A percentile compares a stretch with the other conserved stretches of the same genome.
phyloP scores from a whole-genome alignment of 805 yeast genomes.

The Diddensiella caesifluorescens region DNA sequence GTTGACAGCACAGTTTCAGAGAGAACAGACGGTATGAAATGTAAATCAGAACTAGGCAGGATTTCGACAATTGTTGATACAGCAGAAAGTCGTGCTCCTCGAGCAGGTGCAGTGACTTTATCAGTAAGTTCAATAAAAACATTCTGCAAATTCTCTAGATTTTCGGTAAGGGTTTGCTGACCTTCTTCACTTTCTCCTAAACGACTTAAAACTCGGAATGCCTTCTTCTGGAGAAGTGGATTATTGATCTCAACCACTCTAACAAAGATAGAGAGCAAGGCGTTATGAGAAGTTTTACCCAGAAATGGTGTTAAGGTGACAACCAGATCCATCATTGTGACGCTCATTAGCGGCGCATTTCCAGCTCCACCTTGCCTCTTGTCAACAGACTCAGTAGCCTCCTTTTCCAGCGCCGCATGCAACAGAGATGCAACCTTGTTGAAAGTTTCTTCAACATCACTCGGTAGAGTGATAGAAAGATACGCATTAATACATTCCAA shows the following conservation, averaged over 20 bases:
- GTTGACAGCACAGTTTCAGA: slow-evolving; percentile 89
- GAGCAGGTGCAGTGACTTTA: slow-evolving; percentile 62
- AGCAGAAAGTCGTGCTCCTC: slow-evolving; percentile 73
- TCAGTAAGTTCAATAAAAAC: slow-evolving; percentile 44
- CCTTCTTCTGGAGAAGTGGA: slow-evolving; percentile 78
- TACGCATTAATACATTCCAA: slow-evolving; percentile 82
- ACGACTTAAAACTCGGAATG: slow-evolving; percentile 63
- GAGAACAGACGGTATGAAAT: slow-evolving; percentile 72
- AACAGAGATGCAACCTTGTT: slow-evolving; percentile 78
- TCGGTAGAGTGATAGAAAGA: slow-evolving; percentile 59
- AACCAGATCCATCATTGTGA: slow-evolving; percentile 86
- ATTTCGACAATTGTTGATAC: slow-evolving; percentile 54
- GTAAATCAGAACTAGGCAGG: slow-evolving; percentile 59
- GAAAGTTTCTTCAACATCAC: slow-evolving; percentile 70
- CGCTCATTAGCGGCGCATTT: slow-evolving; percentile 50
- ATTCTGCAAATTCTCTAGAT: slow-evolving; percentile 52
- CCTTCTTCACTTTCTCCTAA: slow-evolving; percentile 69
- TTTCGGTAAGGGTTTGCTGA: slow-evolving; percentile 44
- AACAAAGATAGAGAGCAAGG: slow-evolving; percentile 73
- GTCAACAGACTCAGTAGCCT: slow-evolving; percentile 33
- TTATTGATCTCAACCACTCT: slow-evolving; percentile 52
- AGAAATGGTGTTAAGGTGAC: slow-evolving; percentile 83
- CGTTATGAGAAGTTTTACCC: slow-evolving; percentile 62
- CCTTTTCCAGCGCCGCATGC: slow-evolving; percentile 66
- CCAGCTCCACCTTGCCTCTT: slow-evolving; percentile 27